A percentile compares a stretch with the other conserved stretches of the same genome.
These are phyloP conservation scores for Ascocoryne sarcoides DNA, from an alignment of 2,329 filamentous ascomycete genomes.

Conservation along the genomic window DNA sequence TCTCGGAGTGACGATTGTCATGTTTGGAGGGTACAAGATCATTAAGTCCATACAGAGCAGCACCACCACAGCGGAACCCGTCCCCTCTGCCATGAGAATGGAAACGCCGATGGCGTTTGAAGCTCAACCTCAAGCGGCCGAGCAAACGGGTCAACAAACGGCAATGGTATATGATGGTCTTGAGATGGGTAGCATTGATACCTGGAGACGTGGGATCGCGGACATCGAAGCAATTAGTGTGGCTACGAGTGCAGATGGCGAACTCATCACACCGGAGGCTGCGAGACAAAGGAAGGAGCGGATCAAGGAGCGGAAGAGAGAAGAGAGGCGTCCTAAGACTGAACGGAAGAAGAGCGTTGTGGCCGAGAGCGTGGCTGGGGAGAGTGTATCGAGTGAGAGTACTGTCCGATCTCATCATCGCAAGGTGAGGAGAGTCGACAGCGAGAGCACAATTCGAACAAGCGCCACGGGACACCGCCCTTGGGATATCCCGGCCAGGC, in stretches of 20 bases:
- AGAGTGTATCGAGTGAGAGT: conserved; percentile 5
- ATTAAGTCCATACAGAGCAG: conserved; percentile 68
- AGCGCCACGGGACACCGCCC: background rate
- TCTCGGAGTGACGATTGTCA: conserved; percentile 88
- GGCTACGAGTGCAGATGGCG: conserved; percentile 27
- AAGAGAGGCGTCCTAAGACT: conserved; percentile 12
- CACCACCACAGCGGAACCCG: conserved; percentile 11
- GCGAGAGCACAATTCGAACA: conserved; percentile 11
- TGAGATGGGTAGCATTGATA: conserved; percentile 27
- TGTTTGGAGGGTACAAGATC: conserved; percentile 95
- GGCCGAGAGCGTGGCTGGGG: conserved; percentile 11
- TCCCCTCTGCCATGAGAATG: conserved; percentile 17
- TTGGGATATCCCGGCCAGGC: background rate
- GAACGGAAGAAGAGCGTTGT: conserved; percentile 2
- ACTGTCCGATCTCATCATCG: conserved; percentile 6
- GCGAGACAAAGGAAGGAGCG: conserved; percentile 20
- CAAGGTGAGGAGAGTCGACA: conserved; percentile 25
- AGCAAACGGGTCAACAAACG: conserved; percentile 7
- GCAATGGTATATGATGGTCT: conserved; percentile 24
- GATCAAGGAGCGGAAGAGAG: conserved; percentile 17
- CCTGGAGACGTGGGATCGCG: conserved; percentile 28
- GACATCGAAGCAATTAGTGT: conserved; percentile 23
- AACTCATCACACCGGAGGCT: conserved; percentile 28
- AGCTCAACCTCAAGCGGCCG: background rate
- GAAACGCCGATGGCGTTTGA: conserved; percentile 24